Conservation (phyloP, 805 yeast genomes). For the Candida tallmaniae region DNA sequence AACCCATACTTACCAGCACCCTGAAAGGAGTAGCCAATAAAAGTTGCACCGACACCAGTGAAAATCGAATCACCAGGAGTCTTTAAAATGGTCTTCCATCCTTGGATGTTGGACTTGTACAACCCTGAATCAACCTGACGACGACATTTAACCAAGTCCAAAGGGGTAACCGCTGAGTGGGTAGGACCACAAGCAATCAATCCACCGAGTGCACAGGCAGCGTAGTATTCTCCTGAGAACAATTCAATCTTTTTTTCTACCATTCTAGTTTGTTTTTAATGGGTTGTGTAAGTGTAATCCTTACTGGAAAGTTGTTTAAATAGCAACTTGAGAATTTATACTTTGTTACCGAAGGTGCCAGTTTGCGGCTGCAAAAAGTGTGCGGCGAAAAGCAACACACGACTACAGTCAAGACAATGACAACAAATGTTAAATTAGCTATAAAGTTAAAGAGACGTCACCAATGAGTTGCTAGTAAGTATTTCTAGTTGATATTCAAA, state of each 20-base stretch:
- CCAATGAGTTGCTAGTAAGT: neutral
- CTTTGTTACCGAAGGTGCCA: neutral
- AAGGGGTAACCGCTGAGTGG: constrained; percentile 87
- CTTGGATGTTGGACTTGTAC: constrained; percentile 74
- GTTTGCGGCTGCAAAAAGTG: neutral
- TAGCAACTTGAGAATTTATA: neutral
- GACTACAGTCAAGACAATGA: neutral
- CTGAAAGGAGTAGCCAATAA: constrained; percentile 88
- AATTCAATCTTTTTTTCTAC: constrained; percentile 36
- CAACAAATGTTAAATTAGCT: neutral
- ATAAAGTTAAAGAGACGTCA: constrained; percentile 1
- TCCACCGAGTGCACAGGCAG: constrained; percentile 75
- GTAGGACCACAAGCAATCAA: constrained; percentile 94
- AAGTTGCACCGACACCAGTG: constrained; percentile 91
- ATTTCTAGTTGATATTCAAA: constrained; percentile 5
- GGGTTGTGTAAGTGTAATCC: neutral
- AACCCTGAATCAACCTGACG: constrained; percentile 76
- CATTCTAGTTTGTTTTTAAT: constrained; percentile 2
- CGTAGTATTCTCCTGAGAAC: constrained; percentile 59
- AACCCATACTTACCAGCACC: constrained; percentile 98
- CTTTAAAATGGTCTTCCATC: constrained; percentile 70
- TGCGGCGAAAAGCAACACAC: too few relatives aligned
- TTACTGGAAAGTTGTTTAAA: neutral
- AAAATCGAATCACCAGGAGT: constrained; percentile 77
- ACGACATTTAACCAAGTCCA: constrained; percentile 91